Percentiles rank a stretch among this genome's conserved stretches.
Evolutionary conservation across 257 asterid genomes (phyloP).

Genomic region (Solanum appendiculatum): DNA sequence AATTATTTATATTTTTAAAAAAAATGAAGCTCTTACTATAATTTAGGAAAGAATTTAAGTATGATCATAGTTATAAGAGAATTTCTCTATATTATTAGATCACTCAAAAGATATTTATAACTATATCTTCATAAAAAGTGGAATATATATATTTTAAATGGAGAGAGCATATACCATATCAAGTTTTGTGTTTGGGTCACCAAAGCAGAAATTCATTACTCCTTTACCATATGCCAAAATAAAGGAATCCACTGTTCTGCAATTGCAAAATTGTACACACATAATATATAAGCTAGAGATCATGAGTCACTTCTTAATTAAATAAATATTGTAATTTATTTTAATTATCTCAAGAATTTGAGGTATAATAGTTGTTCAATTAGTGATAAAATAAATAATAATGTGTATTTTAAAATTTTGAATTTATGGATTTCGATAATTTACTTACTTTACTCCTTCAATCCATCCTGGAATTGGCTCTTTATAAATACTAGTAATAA

Average conservation of each 20-base stretch:
- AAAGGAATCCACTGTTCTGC: conserved; percentile 52
- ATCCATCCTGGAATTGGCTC: conserved; percentile 67
- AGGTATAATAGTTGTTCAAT: background rate
- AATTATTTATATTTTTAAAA: no score
- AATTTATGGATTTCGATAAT: background rate
- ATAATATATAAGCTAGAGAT: background rate
- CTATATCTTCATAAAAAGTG: background rate
- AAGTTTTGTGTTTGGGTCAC: conserved; percentile 33
- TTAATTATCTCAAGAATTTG: background rate
- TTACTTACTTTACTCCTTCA: conserved; percentile 43
- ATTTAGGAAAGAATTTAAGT: background rate
- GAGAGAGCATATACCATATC: conserved; percentile 39
- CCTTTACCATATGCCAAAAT: conserved; percentile 41
- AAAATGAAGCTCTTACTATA: background rate
- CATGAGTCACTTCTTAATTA: background rate
- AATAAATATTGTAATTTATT: background rate
- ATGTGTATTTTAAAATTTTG: background rate
- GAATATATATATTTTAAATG: no score
- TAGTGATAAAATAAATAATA: no score
- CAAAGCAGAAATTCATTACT: conserved; percentile 23
- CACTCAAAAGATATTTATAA: background rate
- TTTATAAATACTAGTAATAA: conserved; percentile 39
- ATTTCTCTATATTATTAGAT: background rate
- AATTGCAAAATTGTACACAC: background rate
- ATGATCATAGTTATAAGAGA: no score